A percentile compares a stretch with the other conserved stretches of the same genome.
These are phyloP conservation scores for Gossypium trilobum DNA, from an alignment of 441 rosid genomes.

Conservation along the genomic window DNA sequence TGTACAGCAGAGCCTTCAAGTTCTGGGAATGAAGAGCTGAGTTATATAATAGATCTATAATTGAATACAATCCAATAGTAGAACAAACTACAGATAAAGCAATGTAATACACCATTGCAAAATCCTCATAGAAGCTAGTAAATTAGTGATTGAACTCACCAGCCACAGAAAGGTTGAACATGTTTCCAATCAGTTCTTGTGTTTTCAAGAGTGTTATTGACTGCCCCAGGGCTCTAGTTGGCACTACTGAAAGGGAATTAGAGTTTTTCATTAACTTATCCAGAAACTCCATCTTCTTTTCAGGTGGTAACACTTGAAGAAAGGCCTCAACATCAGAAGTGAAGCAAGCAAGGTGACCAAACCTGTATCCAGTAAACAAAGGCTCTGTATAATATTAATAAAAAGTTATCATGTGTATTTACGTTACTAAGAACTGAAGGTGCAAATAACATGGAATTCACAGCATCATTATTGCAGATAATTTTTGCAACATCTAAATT, in stretches of 20 bases:
- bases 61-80: background rate
- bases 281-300: constrained; percentile 49
- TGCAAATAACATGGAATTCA: background rate
- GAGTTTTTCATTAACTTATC: constrained; percentile 41
- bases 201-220: constrained; percentile 59
- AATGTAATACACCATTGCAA: background rate
- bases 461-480: background rate
- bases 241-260: constrained; percentile 26
- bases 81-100: constrained; percentile 8
- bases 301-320: constrained; percentile 57
- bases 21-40: constrained; percentile 38
- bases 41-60: constrained; percentile 17
- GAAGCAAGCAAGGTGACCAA: constrained; percentile 91
- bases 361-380: constrained; percentile 42
- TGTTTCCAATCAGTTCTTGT: constrained; percentile 61
- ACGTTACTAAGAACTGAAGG: background rate
- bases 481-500: background rate
- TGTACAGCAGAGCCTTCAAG: constrained; percentile 50
- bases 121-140: background rate
- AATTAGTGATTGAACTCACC: constrained; percentile 29
- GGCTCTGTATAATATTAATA: constrained; percentile 11
- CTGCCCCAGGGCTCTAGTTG: constrained; percentile 68
- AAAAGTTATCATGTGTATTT: background rate
- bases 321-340: constrained; percentile 68
- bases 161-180: constrained; percentile 34